Evolutionary conservation across 2,329 filamentous ascomycete genomes (phyloP).

Genomic region (Apiospora kogelbergensis): DNA sequence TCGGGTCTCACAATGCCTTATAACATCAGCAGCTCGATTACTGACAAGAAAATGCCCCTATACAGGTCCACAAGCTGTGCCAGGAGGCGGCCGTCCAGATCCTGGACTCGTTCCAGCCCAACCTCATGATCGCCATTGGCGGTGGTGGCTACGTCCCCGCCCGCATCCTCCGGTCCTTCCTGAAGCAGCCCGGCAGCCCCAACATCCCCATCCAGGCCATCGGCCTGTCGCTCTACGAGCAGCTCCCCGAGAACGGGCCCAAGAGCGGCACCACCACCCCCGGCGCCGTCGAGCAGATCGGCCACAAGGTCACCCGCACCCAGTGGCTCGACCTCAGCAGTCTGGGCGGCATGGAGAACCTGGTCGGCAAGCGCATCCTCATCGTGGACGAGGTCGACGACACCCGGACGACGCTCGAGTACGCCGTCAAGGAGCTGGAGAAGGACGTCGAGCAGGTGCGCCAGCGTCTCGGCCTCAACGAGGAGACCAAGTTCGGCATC

Average conservation of each 20-base stretch:
- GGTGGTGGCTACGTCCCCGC: conserved; percentile 97
- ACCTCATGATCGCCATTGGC: conserved; percentile 98
- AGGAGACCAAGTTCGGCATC: conserved; percentile 83
- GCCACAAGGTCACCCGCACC: conserved; percentile 93
- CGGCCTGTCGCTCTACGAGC: conserved; percentile 94
- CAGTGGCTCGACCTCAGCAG: conserved; percentile 91
- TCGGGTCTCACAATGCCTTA: background rate
- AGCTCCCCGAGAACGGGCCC: conserved; percentile 60
- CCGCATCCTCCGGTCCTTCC: conserved; percentile 94
- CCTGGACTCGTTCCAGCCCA: conserved; percentile 82
- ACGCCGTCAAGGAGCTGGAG: conserved; percentile 75
- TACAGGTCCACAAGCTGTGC: conserved; percentile 94
- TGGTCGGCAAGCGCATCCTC: conserved; percentile 79
- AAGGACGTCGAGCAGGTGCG: conserved; percentile 88
- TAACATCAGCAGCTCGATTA: background rate
- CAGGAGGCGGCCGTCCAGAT: conserved; percentile 80
- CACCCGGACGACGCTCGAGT: conserved; percentile 77
- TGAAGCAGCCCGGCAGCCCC: conserved; percentile 80
- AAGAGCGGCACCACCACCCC: conserved; percentile 41
- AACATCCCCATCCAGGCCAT: conserved; percentile 99
- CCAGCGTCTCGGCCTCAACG: conserved; percentile 66
- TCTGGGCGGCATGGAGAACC: conserved; percentile 69
- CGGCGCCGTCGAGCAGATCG: conserved; percentile 68
- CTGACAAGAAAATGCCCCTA: background rate
- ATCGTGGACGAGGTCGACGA: conserved; percentile 89